Percentiles rank a stretch among this genome's conserved stretches.
These are phyloP conservation scores for Fusarium sp. DNA, from an alignment of 2,329 filamentous ascomycete species.

Conservation along the genomic window DNA sequence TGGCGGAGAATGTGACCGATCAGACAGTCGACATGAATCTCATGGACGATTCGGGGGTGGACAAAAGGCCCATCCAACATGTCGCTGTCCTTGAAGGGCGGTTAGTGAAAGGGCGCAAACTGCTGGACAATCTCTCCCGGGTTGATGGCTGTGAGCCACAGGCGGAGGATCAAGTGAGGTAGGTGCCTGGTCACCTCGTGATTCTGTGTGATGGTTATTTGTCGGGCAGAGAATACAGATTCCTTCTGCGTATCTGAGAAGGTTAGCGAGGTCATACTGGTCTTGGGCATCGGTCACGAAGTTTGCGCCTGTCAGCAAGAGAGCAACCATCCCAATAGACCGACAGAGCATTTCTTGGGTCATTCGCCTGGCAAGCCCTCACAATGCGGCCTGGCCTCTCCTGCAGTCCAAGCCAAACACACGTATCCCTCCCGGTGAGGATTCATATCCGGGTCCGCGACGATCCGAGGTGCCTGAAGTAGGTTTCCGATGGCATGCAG, in stretches of 20 bases:
- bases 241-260: constrained; percentile 49
- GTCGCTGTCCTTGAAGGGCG: too few species aligned
- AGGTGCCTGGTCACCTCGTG: constrained; percentile 38
- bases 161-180: constrained; percentile 37
- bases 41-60: too few species aligned
- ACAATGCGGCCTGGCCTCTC: constrained; percentile 19
- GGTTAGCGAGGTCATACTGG: too few species aligned
- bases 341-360: constrained; percentile 43
- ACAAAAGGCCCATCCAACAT: too few species aligned
- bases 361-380: constrained; percentile 39
- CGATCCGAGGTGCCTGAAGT: neutral
- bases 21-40: too few species aligned
- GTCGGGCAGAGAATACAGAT: constrained; percentile 50
- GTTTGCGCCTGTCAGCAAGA: constrained; percentile 50
- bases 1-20: too few species aligned
- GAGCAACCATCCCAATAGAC: constrained; percentile 52
- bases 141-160: constrained; percentile 39
- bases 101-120: constrained; percentile 29
- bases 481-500: constrained; percentile 46
- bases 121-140: constrained; percentile 49
- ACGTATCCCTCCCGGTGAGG: constrained; percentile 36
- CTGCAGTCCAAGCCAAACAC: neutral
- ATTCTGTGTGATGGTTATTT: constrained; percentile 48
- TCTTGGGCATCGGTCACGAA: too few species aligned
- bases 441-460: neutral